These are phyloP conservation scores for Lipomyces starkeyi DNA, from an alignment of 805 yeast species.

Conservation along the genomic window DNA sequence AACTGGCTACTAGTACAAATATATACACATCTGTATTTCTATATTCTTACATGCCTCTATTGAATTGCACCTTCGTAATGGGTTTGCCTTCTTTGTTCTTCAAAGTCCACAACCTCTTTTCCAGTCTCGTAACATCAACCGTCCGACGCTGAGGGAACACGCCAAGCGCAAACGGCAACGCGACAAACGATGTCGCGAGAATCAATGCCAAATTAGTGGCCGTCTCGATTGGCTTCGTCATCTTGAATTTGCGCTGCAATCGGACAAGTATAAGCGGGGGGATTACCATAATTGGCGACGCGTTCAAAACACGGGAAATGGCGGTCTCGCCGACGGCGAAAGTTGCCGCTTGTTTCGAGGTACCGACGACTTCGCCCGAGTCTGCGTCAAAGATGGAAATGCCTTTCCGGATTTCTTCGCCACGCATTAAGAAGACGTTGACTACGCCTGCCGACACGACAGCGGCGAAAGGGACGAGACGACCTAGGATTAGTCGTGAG, in stretches of 20 bases:
- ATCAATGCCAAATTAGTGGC: conserved; percentile 84
- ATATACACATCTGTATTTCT: not conserved
- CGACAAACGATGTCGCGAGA: conserved; percentile 82
- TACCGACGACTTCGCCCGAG: conserved; percentile 56
- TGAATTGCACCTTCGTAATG: conserved; percentile 74
- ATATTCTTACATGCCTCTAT: conserved; percentile 78
- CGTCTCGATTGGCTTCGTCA: conserved; percentile 67
- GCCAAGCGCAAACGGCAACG: conserved; percentile 92
- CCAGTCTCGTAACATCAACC: conserved; percentile 65
- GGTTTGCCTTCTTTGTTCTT: conserved; percentile 65
- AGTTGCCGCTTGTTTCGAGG: conserved; percentile 83
- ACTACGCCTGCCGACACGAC: conserved; percentile 97
- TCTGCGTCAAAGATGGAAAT: conserved; percentile 50
- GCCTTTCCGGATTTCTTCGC: conserved; percentile 80
- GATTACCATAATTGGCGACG: conserved; percentile 96
- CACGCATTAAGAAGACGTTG: conserved; percentile 95
- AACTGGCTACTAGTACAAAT: not conserved
- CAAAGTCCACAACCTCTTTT: conserved; percentile 64
- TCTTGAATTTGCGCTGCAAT: conserved; percentile 76
- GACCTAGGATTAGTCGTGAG: conserved; percentile 73
- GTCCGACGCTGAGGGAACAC: conserved; percentile 89
- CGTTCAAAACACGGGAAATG: conserved; percentile 89
- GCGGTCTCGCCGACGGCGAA: conserved; percentile 98
- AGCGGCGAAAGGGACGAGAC: conserved; percentile 97
- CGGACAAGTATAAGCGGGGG: conserved; percentile 87